phyloP scores from a whole-genome alignment of 495 filamentous ascomycete genomes.

The Cairneyella variabilis region DNA sequence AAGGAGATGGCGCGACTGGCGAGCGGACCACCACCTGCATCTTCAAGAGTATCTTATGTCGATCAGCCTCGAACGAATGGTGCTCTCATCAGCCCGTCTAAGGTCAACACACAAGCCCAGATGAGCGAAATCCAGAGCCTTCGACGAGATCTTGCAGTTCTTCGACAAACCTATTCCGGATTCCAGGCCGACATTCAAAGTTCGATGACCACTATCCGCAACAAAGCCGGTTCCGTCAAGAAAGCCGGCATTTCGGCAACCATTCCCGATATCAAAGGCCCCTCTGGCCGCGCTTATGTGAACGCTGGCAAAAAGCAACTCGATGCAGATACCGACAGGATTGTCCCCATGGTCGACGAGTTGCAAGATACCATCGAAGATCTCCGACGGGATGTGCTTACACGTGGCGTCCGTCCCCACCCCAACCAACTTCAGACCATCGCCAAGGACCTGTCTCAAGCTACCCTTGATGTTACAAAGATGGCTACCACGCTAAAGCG shows the following conservation, averaged over 20 bases:
- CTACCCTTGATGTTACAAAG: constrained; percentile 86
- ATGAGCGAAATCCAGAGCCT: constrained; percentile 74
- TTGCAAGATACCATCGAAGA: constrained; percentile 96
- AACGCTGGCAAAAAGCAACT: constrained; percentile 80
- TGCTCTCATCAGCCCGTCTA: constrained; percentile 16
- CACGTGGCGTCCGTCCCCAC: constrained; percentile 84
- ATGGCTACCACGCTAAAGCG: constrained; percentile 86
- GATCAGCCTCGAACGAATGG: constrained; percentile 15
- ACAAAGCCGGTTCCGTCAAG: constrained; percentile 79
- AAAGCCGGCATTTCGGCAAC: constrained; percentile 62
- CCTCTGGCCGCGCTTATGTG: constrained; percentile 78
- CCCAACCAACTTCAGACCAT: constrained; percentile 88
- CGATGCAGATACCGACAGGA: constrained; percentile 75
- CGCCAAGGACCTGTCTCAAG: constrained; percentile 76
- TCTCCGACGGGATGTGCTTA: constrained; percentile 93
- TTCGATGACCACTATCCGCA: constrained; percentile 78
- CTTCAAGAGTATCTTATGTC: constrained; percentile 3
- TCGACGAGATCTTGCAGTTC: constrained; percentile 84
- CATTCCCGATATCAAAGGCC: constrained; percentile 59
- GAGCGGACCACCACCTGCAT: constrained; percentile 12
- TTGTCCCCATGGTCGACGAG: constrained; percentile 90
- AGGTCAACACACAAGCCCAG: constrained; percentile 40
- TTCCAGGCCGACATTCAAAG: constrained; percentile 83
- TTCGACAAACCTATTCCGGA: constrained; percentile 89
- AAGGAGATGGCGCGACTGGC: constrained; percentile 86